These are phyloP conservation scores for Chaetoscypha palmicola DNA, from an alignment of 2,329 filamentous ascomycete species.

Conservation along the genomic window DNA sequence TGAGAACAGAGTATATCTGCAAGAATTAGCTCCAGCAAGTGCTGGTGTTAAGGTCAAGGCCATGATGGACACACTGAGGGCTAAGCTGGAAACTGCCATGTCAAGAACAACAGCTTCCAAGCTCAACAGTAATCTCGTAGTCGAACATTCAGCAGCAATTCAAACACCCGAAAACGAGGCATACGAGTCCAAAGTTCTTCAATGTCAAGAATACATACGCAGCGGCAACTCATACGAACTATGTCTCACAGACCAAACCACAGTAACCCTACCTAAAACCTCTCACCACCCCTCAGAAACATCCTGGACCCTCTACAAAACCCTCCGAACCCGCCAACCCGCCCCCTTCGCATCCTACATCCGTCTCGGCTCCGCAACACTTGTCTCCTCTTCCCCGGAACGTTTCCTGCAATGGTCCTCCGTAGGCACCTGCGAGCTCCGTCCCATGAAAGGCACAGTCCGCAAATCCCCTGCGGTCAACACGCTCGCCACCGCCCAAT, in stretches of 20 bases:
- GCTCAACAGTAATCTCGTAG: no score
- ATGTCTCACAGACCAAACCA: slow-evolving; percentile 33
- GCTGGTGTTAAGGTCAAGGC: slow-evolving; percentile 27
- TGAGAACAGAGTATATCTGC: slow-evolving; percentile 48
- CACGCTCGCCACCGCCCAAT: slow-evolving; percentile 65
- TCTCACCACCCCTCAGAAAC: slow-evolving; percentile 4
- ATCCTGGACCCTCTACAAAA: slow-evolving; percentile 29
- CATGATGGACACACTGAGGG: neutral
- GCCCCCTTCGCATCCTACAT: slow-evolving; percentile 66
- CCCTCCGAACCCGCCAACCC: slow-evolving; percentile 27
- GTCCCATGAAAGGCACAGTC: slow-evolving; percentile 97
- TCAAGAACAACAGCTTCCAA: neutral
- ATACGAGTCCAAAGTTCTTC: slow-evolving; percentile 32
- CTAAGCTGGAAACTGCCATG: neutral
- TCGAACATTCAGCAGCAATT: slow-evolving; percentile 19
- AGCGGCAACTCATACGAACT: slow-evolving; percentile 37
- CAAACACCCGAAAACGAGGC: slow-evolving; percentile 13
- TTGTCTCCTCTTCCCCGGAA: slow-evolving; percentile 81
- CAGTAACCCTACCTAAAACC: slow-evolving; percentile 12
- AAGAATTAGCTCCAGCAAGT: slow-evolving; percentile 41
- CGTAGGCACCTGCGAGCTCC: slow-evolving; percentile 64
- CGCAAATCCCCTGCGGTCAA: slow-evolving; percentile 60
- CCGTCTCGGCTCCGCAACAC: slow-evolving; percentile 58
- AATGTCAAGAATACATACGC: slow-evolving; percentile 32
- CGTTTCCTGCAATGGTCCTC: slow-evolving; percentile 68